These are phyloP conservation scores for Acidiella bohemica DNA, from an alignment of 495 filamentous ascomycete species.

Conservation along the genomic window DNA sequence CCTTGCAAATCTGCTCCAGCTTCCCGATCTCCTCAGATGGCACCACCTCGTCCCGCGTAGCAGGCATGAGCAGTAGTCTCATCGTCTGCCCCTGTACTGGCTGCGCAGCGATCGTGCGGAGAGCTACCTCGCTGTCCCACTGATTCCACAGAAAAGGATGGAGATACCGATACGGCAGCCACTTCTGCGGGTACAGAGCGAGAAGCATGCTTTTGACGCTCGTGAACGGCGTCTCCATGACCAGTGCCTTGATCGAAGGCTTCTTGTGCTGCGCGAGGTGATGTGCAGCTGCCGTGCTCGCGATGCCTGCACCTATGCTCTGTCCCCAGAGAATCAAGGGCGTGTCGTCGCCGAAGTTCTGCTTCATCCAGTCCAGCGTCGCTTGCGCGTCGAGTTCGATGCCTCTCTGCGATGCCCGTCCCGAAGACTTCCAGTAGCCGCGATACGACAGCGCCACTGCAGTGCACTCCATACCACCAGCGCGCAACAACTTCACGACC, in stretches of 20 bases:
- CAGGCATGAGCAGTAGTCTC: constrained; percentile 50
- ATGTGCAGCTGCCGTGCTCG: constrained; percentile 40
- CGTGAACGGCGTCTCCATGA: constrained; percentile 67
- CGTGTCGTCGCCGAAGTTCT: background rate
- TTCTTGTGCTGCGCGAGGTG: constrained; percentile 30
- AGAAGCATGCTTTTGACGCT: constrained; percentile 61
- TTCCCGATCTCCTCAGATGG: constrained; percentile 41
- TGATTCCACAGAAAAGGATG: constrained; percentile 40
- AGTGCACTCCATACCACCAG: constrained; percentile 31
- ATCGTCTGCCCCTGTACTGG: too few relatives aligned
- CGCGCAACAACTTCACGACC: constrained; percentile 22
- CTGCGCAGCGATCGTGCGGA: constrained; percentile 10
- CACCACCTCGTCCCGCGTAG: constrained; percentile 55
- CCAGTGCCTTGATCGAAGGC: constrained; percentile 26
- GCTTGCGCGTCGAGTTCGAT: constrained; percentile 34
- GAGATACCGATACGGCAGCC: constrained; percentile 63
- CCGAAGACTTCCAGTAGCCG: constrained; percentile 67
- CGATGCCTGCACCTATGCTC: constrained; percentile 52
- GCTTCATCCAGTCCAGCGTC: constrained; percentile 7
- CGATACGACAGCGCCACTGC: constrained; percentile 59
- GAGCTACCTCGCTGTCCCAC: constrained; percentile 35
- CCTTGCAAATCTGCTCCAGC: constrained; percentile 30
- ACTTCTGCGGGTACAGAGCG: constrained; percentile 65
- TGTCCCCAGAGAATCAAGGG: constrained; percentile 64
- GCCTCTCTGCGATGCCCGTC: constrained; percentile 51